phyloP scores from a whole-genome alignment of 23 red algal species.

The Gracilaria gracilis region DNA sequence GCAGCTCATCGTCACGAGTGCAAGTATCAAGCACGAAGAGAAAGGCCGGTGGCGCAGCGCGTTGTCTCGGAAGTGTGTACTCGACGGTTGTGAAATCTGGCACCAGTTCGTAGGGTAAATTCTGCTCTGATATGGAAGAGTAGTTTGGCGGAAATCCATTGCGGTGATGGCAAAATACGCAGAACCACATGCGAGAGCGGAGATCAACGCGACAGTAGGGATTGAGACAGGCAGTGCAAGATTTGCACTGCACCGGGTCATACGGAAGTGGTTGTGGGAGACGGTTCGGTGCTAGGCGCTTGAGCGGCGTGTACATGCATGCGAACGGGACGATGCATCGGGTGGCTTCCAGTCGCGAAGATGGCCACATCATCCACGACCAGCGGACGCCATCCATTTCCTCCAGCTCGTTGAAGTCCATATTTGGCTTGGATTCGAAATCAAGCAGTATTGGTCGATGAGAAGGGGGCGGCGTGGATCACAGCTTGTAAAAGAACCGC shows the following conservation, averaged over 20 bases:
- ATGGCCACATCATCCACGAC: conserved; percentile 96
- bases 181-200: conserved; percentile 87
- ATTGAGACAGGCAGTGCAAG: conserved; percentile 84
- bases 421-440: background rate
- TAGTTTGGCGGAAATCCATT: conserved; percentile 95
- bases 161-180: conserved; percentile 93
- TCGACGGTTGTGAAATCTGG: conserved; percentile 97
- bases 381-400: conserved; percentile 96
- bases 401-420: conserved; percentile 94
- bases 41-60: conserved; percentile 84
- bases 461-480: no score
- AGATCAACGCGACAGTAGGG: conserved; percentile 96
- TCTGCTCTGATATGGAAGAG: conserved; percentile 86
- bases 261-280: conserved; percentile 86
- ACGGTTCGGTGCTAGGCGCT: conserved; percentile 52
- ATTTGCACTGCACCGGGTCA: conserved; percentile 83
- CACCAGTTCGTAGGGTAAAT: conserved; percentile 92
- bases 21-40: conserved; percentile 96
- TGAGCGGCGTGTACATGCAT: conserved; percentile 96
- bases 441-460: background rate
- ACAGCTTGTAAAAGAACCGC: no score
- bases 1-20: conserved; percentile 78
- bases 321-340: conserved; percentile 93
- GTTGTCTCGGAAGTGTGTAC: conserved; percentile 78
- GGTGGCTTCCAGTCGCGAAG: conserved; percentile 84